Base-by-base conservation (phyloP, 1,139 yeast species). In the Citeromyces siamensis region DNA sequence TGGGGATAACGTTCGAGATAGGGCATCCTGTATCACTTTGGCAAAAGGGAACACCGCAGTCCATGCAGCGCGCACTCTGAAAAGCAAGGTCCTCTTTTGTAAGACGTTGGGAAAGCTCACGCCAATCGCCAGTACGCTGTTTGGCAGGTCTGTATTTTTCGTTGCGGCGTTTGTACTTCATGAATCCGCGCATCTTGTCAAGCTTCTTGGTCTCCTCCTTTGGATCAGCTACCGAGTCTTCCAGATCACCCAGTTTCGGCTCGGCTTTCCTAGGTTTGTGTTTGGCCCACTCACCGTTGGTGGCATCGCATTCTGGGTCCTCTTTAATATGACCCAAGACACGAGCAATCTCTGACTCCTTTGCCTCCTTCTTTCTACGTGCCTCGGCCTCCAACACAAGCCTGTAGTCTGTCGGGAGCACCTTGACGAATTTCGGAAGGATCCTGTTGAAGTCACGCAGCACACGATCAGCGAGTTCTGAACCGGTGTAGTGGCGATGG, bases 61-160 rank as follows among this genome's bases (percentile, higher is more conserved):
- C 98, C 95, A 90, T 90, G 71, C 98, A 90, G 61, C 98, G 76
- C n/a, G 97, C 96, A 40, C 97, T 84, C 64, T 90, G 97, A 54
- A 71, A 71, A 55, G 78, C 74, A 55, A 90, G 77, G 48, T 90
- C 97, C 39, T 82, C 88, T 60, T 82, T 81, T 43, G 86, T 67
- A 48, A 90, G 69, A 44, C 95, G 76, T 13, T 74, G 63, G 14
- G 94, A 78, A 60, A 90, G 71, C 63, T 90, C 98, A 47, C 80
- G 75, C 97, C 97, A 90, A 60, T 90, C 97, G 53, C 68, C 69
- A 40, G 88, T 70, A 61, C 98, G 79, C 33, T 72, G 63, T 52
- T 74, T 69, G 22, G 94, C 75, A 34, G 73, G 66, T 60, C 97
- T 74, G 69, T 90, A 85, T 53, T 75, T 77, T 58, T 88, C 96